Evolutionary conservation across 345 rosid genomes (phyloP).

Genomic region (thale cress (Arabidopsis thaliana)): DNA sequence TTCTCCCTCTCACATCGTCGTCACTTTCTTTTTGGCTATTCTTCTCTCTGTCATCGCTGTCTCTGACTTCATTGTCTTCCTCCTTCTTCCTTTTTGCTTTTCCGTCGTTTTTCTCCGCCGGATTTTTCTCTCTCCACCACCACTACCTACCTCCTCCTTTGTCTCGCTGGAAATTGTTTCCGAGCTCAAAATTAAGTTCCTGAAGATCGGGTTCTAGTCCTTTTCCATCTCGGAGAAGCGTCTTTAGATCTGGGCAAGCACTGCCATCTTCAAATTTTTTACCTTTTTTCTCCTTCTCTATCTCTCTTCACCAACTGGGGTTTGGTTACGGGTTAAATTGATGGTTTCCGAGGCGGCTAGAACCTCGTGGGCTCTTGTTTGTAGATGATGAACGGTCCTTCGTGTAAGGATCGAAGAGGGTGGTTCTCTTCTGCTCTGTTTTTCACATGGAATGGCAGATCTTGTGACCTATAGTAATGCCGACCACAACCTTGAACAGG

Average conservation of each 20-base stretch:
- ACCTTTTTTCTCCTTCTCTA: conserved; percentile 11
- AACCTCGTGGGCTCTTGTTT: conserved; percentile 39
- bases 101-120: conserved; percentile 46
- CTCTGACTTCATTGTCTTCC: conserved; percentile 45
- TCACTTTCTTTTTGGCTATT: conserved; percentile 21
- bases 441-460: conserved; percentile 99
- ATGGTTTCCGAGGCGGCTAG: conserved; percentile 52
- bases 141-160: conserved; percentile 7
- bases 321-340: conserved; percentile 35
- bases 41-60: conserved; percentile 41
- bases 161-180: too few relatives aligned
- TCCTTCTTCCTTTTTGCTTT: conserved; percentile 33
- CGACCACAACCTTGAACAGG: conserved; percentile 85
- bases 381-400: conserved; percentile 84
- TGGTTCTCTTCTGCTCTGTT: conserved; percentile 67
- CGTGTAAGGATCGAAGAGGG: conserved; percentile 84
- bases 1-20: conserved; percentile 1
- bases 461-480: conserved; percentile 90
- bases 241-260: conserved; percentile 43
- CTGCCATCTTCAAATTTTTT: conserved; percentile 5
- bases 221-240: conserved; percentile 23
- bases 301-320: not conserved
- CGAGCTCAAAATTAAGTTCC: too few relatives aligned
- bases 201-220: not conserved
- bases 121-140: conserved; percentile 29